A percentile compares a stretch with the other conserved stretches of the same genome.
phyloP scores from a whole-genome alignment of 495 filamentous ascomycete species.

The Amphirosellinia nigrospora region DNA sequence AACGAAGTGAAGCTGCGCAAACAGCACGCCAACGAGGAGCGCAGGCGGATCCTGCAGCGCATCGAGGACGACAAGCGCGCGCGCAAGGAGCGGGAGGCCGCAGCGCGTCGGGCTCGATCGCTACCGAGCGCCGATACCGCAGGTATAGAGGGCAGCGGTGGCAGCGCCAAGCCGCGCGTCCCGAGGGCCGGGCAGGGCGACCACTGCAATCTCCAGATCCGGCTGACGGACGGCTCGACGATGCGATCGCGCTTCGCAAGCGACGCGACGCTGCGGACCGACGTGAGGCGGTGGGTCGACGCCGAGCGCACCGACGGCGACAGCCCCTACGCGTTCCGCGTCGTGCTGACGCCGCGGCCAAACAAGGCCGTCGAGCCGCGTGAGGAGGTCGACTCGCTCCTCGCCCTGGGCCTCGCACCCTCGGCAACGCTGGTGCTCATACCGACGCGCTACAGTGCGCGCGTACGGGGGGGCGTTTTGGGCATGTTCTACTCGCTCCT shows the following conservation, averaged over 20 bases:
- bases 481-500: constrained; percentile 63
- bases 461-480: constrained; percentile 62
- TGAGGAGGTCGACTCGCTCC: constrained; percentile 73
- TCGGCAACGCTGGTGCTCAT: constrained; percentile 84
- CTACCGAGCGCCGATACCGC: constrained; percentile 17
- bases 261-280: constrained; percentile 63
- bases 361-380: constrained; percentile 72
- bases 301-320: constrained; percentile 45
- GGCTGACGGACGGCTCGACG: constrained; percentile 82
- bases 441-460: constrained; percentile 65
- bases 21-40: constrained; percentile 63
- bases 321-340: constrained; percentile 79
- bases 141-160: not conserved
- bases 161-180: not conserved
- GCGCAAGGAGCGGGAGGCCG: constrained; percentile 59
- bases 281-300: constrained; percentile 83
- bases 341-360: constrained; percentile 79
- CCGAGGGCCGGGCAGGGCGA: constrained; percentile 33
- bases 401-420: constrained; percentile 72
- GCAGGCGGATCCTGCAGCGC: constrained; percentile 63
- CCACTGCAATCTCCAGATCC: constrained; percentile 74
- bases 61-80: constrained; percentile 73
- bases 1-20: constrained; percentile 57
- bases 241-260: constrained; percentile 74
- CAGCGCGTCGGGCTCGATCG: constrained; percentile 49